Base-by-base conservation (phyloP, 1,139 yeast genomes). In the Blastobotrys aristatus region DNA sequence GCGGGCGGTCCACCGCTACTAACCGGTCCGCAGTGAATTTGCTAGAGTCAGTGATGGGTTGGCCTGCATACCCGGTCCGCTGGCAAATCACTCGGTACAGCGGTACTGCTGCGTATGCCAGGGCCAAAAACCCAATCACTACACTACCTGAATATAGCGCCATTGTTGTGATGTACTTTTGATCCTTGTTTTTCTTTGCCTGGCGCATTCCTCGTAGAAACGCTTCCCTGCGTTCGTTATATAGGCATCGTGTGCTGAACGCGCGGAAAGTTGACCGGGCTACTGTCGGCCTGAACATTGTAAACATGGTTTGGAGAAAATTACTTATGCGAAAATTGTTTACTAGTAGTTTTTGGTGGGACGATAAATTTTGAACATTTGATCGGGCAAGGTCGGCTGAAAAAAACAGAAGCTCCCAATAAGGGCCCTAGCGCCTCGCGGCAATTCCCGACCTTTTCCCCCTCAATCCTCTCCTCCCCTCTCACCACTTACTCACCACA, bases 11-110 rank as follows among this genome's bases (percentile, higher is more conserved):
- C 13, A 94, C 94, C 0, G 99, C 96, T 20, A 86, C 71, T 64
- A 94, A 71, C 61, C 84, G 84, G 60, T 92, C 98, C 8, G 90
- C 81, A 0, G 97, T 86, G 66, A 92, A 87, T 58, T 77, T 80
- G 14, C 82, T 66, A 37, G 75, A 69, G 63, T 92, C 98, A 0
- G 97, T 89, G 57, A 90, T 84, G 14, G 98, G 97, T 10, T 83
- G 80, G 42, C 99, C 99, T 44, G 92, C 96, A 77, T 85, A 92
- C 0, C 98, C 98, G 0, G 97, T 90, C 67, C 96, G 78, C 59
- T 90, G 88, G 71, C 99, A 94, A 40, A 94, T 75, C 18, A 92
- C 90, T 56, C 97, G 72, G 65, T 94, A 94, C 18, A 94, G 69
- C 2, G 98, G 97, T 10, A 94, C 98, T 1, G 97, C 88, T 10